Percentiles rank a stretch among this genome's conserved stretches.
Evolutionary conservation across 208 protist genomes (phyloP).

Genomic region (Trypanosoma rangeli): DNA sequence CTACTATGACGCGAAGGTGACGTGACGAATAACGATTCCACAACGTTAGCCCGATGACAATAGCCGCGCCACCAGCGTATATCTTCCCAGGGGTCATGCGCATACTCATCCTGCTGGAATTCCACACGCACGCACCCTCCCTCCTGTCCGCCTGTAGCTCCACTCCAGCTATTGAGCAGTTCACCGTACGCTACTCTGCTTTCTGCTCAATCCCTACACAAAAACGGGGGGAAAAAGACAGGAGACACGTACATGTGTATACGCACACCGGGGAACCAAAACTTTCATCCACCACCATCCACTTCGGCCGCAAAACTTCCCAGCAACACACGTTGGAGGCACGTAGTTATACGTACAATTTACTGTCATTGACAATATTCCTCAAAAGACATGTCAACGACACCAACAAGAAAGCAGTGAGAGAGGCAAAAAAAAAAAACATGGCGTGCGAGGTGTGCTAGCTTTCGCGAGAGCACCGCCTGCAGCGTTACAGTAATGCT

Average conservation of each 20-base stretch:
- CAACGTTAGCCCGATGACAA: constrained; percentile 49
- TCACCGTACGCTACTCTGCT: neutral
- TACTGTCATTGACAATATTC: no score
- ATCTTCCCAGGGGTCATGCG: constrained; percentile 78
- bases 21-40: constrained; percentile 72
- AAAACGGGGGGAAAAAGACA: neutral
- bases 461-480: neutral
- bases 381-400: no score
- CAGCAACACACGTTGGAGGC: neutral
- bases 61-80: constrained; percentile 59
- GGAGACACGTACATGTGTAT: neutral
- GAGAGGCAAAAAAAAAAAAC: neutral
- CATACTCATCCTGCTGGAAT: constrained; percentile 42
- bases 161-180: neutral
- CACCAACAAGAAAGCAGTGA: no score
- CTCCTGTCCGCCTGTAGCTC: neutral
- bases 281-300: no score
- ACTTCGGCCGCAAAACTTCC: neutral
- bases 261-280: no score
- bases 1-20: constrained; percentile 60
- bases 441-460: neutral
- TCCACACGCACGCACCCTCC: neutral
- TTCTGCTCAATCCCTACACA: neutral
- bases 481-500: constrained; percentile 12
- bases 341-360: neutral